These are phyloP conservation scores for Tricholoma sp. DNA, from an alignment of 768 basidiomycete genomes.

Conservation along the genomic window DNA sequence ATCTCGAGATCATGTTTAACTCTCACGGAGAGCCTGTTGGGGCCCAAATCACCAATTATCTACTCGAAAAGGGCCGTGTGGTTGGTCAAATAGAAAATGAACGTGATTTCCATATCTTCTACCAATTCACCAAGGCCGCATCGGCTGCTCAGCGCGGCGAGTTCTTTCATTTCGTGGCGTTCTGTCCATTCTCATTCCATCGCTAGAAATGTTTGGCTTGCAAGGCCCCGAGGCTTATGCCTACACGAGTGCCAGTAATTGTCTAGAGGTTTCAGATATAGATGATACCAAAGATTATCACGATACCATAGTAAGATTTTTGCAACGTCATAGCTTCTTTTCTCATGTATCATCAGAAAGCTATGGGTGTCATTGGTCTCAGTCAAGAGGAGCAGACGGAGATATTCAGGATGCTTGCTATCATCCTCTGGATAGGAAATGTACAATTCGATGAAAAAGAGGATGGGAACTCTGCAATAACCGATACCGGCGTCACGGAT, in stretches of 20 bases:
- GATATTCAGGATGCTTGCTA: conserved; percentile 90
- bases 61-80: conserved; percentile 94
- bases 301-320: conserved; percentile 73
- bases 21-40: conserved; percentile 88
- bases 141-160: conserved; percentile 82
- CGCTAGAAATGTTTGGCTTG: conserved; percentile 83
- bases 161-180: conserved; percentile 13
- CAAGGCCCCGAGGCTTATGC: conserved; percentile 95
- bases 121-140: conserved; percentile 97
- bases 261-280: conserved; percentile 86
- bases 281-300: conserved; percentile 83
- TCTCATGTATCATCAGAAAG: conserved; percentile 48
- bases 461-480: conserved; percentile 78
- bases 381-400: conserved; percentile 78
- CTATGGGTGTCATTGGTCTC: conserved; percentile 94
- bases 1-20: conserved; percentile 99
- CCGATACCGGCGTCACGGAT: conserved; percentile 86
- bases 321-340: neutral
- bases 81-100: conserved; percentile 96
- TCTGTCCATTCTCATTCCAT: conserved; percentile 11
- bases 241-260: conserved; percentile 90
- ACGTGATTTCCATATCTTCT: conserved; percentile 98
- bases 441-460: conserved; percentile 86
- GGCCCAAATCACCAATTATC: conserved; percentile 97
- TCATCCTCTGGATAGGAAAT: conserved; percentile 94